Evolutionary conservation across 1,139 yeast genomes (phyloP).

Genomic region (Yamadazyma atlantica): DNA sequence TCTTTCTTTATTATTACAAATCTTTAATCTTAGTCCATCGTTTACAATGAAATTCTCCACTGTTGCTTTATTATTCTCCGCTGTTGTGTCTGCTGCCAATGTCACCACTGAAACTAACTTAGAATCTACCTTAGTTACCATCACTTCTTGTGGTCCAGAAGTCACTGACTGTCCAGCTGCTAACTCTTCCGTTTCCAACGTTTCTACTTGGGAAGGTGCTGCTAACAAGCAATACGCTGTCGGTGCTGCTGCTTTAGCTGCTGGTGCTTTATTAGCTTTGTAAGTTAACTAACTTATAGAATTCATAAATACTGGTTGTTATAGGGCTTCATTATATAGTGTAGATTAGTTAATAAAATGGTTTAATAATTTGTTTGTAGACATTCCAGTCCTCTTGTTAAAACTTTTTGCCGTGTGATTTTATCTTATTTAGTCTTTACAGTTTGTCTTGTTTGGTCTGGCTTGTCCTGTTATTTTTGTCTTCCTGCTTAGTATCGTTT

Average conservation of each 20-base stretch:
- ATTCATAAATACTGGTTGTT: constrained; percentile 1
- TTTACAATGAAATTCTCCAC: constrained; percentile 45
- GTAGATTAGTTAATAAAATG: constrained; percentile 11
- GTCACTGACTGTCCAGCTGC: constrained; percentile 43
- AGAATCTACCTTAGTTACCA: constrained; percentile 36
- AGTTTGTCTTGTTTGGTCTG: neutral
- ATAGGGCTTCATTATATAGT: constrained; percentile 9
- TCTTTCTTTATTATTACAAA: constrained; percentile 8
- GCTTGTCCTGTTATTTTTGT: neutral
- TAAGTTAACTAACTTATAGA: constrained; percentile 21
- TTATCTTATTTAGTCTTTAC: no score
- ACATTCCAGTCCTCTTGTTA: no score
- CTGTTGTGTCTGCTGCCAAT: constrained; percentile 38
- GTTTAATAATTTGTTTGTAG: constrained; percentile 3
- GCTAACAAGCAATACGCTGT: constrained; percentile 38
- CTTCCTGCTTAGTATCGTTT: neutral
- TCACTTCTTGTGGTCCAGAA: constrained; percentile 41
- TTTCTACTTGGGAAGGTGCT: constrained; percentile 40
- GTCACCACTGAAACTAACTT: constrained; percentile 38
- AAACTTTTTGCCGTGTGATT: no score
- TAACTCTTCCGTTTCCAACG: constrained; percentile 29
- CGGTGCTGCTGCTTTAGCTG: constrained; percentile 52
- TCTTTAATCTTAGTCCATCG: constrained; percentile 26
- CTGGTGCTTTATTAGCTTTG: constrained; percentile 54
- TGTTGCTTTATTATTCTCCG: constrained; percentile 45